Evolutionary conservation across 2,329 filamentous ascomycete species (phyloP), one percentile per base, ranked within the genome.

Genomic region (Aureobasidium sp.): DNA sequence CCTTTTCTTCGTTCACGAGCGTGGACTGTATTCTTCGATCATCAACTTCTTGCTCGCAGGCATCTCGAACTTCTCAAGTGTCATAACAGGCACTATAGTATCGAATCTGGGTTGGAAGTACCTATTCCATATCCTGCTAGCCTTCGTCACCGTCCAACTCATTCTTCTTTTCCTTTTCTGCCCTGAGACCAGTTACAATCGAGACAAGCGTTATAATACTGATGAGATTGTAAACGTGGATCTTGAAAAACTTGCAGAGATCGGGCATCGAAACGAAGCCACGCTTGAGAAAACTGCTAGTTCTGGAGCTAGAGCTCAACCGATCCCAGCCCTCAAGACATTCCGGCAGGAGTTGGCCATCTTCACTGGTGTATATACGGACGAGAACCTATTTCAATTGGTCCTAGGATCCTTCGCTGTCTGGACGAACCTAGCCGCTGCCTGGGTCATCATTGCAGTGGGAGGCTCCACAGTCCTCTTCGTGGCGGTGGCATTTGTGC

Each of bases 381-480:
- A 78, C 33, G 79, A 80, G 47, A 76, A 75, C 45, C 74, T 81
- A 42, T 69, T 80, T 60, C 75, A 78, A 48, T 76, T 80, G 13
- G 65, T 74, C 27, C 74, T 78, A 65, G 79, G 84, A 1, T 85
- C 85, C 0, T 75, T 87, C 42, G 79, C 84, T 6, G 77, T 87
- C 55, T 81, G 85, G 69, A 79, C 81, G 59, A 87, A 86, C 64
- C 78, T 85, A 0, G 84, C 81, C 9, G 83, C 87, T 5, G 74
- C 84, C 18, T 86, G 82, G 82, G 80, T 80, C 23, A 83, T 85
- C 50, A 68, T 86, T n/a, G 73, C 85, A 4, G 80, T 79, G 7
- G 81, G 80, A 65, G 78, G 78, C 62, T 76, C 81, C 5, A 80
- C 78, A 1, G 78, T 78, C 45, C 79, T 82, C 47, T 81, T 78